These are phyloP conservation scores for Medicago arabica DNA, from an alignment of 306 rosid genomes.

Conservation along the genomic window DNA sequence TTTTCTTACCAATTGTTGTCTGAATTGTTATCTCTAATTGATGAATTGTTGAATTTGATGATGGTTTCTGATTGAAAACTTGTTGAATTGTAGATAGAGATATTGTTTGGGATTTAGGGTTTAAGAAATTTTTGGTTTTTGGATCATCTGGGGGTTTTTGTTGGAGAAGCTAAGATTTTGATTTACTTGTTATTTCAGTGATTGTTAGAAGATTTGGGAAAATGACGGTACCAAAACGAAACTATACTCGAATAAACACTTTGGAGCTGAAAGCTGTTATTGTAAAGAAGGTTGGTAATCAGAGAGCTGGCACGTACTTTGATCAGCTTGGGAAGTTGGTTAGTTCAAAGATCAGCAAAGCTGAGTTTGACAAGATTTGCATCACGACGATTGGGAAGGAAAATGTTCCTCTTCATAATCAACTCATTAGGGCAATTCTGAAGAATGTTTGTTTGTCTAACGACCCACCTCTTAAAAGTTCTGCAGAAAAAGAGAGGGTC, in stretches of 20 bases:
- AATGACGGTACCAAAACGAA: slow-evolving; percentile 57
- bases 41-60: slow-evolving; percentile 33
- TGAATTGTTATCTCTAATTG: slow-evolving; percentile 10
- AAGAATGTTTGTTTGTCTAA: slow-evolving; percentile 77
- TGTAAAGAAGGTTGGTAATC: slow-evolving; percentile 67
- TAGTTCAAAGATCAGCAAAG: slow-evolving; percentile 71
- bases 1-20: not conserved
- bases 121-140: slow-evolving; percentile 47
- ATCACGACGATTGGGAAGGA: slow-evolving; percentile 76
- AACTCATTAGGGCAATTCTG: slow-evolving; percentile 68
- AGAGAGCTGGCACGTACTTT: slow-evolving; percentile 76
- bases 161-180: slow-evolving; percentile 40
- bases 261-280: slow-evolving; percentile 78
- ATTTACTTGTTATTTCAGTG: slow-evolving; percentile 43
- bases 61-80: slow-evolving; percentile 47
- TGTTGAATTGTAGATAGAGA: slow-evolving; percentile 48
- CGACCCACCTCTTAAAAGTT: slow-evolving; percentile 61
- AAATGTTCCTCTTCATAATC: slow-evolving; percentile 80
- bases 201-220: slow-evolving; percentile 26
- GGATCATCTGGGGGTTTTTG: slow-evolving; percentile 52
- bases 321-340: slow-evolving; percentile 70
- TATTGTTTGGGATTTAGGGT: slow-evolving; percentile 57
- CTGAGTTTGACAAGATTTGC: slow-evolving; percentile 74
- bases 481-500: slow-evolving; percentile 45
- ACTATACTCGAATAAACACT: slow-evolving; percentile 68